phyloP scores from a whole-genome alignment of 805 yeast species.

The Cyberlindnera mrakii region DNA sequence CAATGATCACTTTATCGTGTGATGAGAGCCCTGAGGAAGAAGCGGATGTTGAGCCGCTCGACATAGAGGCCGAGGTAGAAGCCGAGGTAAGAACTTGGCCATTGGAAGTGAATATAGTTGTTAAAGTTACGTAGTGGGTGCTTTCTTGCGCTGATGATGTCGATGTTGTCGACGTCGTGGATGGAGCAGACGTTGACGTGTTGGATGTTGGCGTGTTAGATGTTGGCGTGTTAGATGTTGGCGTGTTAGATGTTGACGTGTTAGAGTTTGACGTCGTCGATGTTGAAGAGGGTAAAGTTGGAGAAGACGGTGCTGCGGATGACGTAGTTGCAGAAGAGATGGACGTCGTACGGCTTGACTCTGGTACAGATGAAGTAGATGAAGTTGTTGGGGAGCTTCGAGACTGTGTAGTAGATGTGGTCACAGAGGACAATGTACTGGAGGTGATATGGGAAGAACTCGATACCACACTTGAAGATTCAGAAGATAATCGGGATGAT shows the following conservation, averaged over 20 bases:
- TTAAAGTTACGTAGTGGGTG: constrained; percentile 13
- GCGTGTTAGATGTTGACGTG: constrained; percentile 8
- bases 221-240: constrained; percentile 6
- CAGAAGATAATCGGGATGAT: constrained; percentile 2
- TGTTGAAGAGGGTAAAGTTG: constrained; percentile 5
- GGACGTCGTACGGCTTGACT: background rate
- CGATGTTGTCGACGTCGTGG: constrained; percentile 2
- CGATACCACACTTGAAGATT: constrained; percentile 2
- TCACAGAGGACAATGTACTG: no score
- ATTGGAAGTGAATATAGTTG: constrained; percentile 13
- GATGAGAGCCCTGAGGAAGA: constrained; percentile 38
- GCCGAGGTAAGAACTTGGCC: constrained; percentile 9
- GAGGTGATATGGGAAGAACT: background rate
- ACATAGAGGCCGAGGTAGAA: constrained; percentile 13
- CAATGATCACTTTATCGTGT: constrained; percentile 51
- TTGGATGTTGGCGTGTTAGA: constrained; percentile 8
- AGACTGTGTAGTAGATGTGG: no score
- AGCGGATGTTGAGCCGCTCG: constrained; percentile 15
- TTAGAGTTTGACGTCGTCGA: constrained; percentile 3
- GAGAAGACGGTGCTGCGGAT: constrained; percentile 4
- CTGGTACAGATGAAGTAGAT: constrained; percentile 4
- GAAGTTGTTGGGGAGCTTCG: background rate
- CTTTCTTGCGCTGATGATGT: constrained; percentile 5
- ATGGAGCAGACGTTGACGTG: constrained; percentile 4
- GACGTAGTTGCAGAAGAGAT: constrained; percentile 5